Base-by-base conservation (phyloP, 2,329 filamentous ascomycete genomes). In the Fusarium lateritium region DNA sequence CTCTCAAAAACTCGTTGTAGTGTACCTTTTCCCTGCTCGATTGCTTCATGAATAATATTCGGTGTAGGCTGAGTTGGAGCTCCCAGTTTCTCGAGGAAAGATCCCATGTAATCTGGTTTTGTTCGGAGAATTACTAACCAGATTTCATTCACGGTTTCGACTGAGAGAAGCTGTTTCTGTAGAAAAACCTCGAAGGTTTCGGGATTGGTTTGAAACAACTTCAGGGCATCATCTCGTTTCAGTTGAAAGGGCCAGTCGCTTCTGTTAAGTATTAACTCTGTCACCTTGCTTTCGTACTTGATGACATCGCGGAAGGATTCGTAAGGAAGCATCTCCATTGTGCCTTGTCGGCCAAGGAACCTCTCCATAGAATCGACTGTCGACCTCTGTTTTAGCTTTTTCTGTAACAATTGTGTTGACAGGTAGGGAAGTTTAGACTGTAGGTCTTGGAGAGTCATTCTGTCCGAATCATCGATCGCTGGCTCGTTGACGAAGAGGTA, bases 311-410 rank as follows among this genome's bases (percentile, higher is more conserved):
- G 6, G 7, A 17, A 4, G 4, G 2, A 5, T 1, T n/a, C 2
- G 3, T 46, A 5, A 10, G 11, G 13, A 9, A 43, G 3, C 0
- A 6, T 6, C 2, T 8, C 3, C 6, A 49, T 6, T 7, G 5
- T 7, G 3, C 53, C 53, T 11, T 62, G 54, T 0, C 45, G 22
- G 1, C 8, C 5, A 1, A 62, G 2, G 4, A 46, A 58, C 0
- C 2, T 4, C 7, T 21, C 2, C 2, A 62, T 4, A 7, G 5
- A 14, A 3, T 31, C 4, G 9, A 2, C 8, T 13, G 34, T 13
- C 5, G 0, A 1, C 6, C 13, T 1, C 2, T 3, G 2, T 3
- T 14, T 3, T 11, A 54, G 17, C 7, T 6, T 31, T 1, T 14
- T 4, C 7, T 17, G 17, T 38, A 40, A 13, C 6, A 17, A 3